Percentiles rank a stretch among this genome's conserved stretches.
phyloP scores from a whole-genome alignment of 2,329 filamentous ascomycete species.

The Hawksworthiomyces lignivorus region DNA sequence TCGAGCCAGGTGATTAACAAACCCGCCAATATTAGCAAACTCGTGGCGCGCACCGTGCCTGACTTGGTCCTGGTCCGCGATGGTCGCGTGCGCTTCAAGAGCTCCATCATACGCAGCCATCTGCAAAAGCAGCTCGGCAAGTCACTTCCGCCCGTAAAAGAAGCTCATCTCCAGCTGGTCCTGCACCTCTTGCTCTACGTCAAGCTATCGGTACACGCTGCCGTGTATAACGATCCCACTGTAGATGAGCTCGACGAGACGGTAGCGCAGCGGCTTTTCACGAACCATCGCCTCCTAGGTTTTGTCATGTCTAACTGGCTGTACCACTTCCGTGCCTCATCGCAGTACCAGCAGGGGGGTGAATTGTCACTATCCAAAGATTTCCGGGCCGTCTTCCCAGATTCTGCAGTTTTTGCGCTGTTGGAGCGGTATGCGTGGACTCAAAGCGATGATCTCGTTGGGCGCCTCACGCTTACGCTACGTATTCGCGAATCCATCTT shows the following conservation, averaged over 20 bases:
- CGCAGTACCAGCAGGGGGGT: conserved; percentile 19
- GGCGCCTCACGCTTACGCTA: conserved; percentile 26
- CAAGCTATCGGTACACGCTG: conserved; percentile 20
- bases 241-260: conserved; percentile 21
- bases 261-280: conserved; percentile 19
- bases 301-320: conserved; percentile 31
- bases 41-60: conserved; percentile 18
- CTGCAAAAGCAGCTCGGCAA: conserved; percentile 27
- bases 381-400: conserved; percentile 28
- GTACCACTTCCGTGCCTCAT: conserved; percentile 27
- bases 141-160: conserved; percentile 23
- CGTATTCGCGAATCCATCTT: conserved; percentile 28
- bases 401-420: conserved; percentile 28
- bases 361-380: conserved; percentile 23
- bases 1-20: conserved; percentile 14
- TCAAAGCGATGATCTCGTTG: conserved; percentile 17
- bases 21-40: conserved; percentile 16
- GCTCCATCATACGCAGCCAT: conserved; percentile 24
- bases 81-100: conserved; percentile 29
- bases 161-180: conserved; percentile 27
- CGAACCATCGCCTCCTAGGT: conserved; percentile 23
- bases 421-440: conserved; percentile 27
- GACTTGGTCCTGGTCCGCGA: conserved; percentile 26
- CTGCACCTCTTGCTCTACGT: conserved; percentile 28
- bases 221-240: conserved; percentile 19